A percentile compares a stretch with the other conserved stretches of the same genome.
Evolutionary conservation across 768 basidiomycete genomes (phyloP).

Genomic region (Mycena kentingensis): DNA sequence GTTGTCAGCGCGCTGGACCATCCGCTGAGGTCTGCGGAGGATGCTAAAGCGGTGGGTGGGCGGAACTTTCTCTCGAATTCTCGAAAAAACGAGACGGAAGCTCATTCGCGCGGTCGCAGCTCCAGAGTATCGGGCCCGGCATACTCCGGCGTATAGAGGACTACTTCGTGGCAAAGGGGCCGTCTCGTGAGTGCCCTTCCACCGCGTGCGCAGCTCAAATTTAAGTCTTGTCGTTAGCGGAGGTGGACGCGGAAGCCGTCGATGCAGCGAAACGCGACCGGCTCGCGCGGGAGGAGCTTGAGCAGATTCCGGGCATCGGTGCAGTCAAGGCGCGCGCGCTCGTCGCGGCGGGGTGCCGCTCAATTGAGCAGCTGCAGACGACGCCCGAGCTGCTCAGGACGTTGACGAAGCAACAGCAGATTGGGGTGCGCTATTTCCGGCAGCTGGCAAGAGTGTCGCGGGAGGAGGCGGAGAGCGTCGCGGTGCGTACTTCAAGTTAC

Average conservation of each 20-base stretch:
- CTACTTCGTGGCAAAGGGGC: conserved; percentile 34
- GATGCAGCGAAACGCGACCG: conserved; percentile 31
- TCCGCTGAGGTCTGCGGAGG: conserved; percentile 46
- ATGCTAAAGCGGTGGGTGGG: conserved; percentile 39
- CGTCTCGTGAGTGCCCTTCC: conserved; percentile 35
- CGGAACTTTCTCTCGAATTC: neutral
- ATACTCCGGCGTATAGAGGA: conserved; percentile 51
- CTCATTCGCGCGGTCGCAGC: conserved; percentile 19
- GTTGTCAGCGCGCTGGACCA: conserved; percentile 41
- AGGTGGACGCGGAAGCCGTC: conserved; percentile 10
- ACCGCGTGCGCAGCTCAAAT: conserved; percentile 1
- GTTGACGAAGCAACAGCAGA: conserved; percentile 40
- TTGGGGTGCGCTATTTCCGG: conserved; percentile 42
- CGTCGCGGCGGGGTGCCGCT: conserved; percentile 51
- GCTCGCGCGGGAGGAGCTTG: conserved; percentile 33
- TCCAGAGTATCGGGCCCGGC: conserved; percentile 41
- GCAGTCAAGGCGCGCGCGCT: conserved; percentile 44
- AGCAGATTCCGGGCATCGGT: conserved; percentile 48
- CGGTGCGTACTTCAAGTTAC: too few species aligned
- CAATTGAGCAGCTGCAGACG: conserved; percentile 41
- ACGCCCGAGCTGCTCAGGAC: conserved; percentile 38
- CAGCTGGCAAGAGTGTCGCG: conserved; percentile 40
- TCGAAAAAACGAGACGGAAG: too few species aligned
- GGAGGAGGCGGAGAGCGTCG: conserved; percentile 45
- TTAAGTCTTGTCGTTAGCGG: neutral